These are phyloP conservation scores for Boletellus emodensis DNA, from an alignment of 768 basidiomycete genomes.

Conservation along the genomic window DNA sequence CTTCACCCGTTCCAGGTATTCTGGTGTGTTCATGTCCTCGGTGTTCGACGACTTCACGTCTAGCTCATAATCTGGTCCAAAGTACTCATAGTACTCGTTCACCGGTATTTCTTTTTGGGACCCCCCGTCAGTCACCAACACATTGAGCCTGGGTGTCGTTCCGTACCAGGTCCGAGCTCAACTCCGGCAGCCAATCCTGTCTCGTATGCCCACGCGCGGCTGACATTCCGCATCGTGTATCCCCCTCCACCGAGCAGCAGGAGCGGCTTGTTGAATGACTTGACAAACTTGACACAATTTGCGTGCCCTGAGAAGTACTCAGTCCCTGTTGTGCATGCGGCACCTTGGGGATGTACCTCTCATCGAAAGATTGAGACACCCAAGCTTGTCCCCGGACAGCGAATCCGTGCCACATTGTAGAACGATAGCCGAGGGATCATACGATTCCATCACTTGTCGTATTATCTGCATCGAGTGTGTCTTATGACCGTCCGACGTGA, in stretches of 20 bases:
- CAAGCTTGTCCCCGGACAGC: constrained; percentile 91
- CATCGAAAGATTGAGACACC: constrained; percentile 96
- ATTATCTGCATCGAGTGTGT: constrained; percentile 63
- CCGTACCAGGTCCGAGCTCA: constrained; percentile 77
- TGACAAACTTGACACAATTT: constrained; percentile 95
- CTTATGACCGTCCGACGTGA: neutral
- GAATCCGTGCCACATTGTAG: constrained; percentile 98
- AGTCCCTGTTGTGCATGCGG: neutral
- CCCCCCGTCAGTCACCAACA: constrained; percentile 3
- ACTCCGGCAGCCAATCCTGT: constrained; percentile 98
- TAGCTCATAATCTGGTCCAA: constrained; percentile 94
- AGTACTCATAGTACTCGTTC: constrained; percentile 99
- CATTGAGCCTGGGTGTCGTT: neutral
- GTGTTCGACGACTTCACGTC: constrained; percentile 94
- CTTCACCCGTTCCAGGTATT: constrained; percentile 91
- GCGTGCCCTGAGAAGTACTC: constrained; percentile 67
- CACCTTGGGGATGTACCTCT: constrained; percentile 45
- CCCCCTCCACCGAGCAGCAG: constrained; percentile 94
- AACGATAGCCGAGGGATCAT: constrained; percentile 92
- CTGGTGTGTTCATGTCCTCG: constrained; percentile 89
- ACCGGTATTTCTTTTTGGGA: constrained; percentile 82
- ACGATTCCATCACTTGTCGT: constrained; percentile 88
- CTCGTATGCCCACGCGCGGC: constrained; percentile 96
- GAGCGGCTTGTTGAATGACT: constrained; percentile 93
- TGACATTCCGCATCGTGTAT: constrained; percentile 98